These are phyloP conservation scores for Pythium aquatile DNA, from an alignment of 352 stramenopile genomes.

Conservation along the genomic window DNA sequence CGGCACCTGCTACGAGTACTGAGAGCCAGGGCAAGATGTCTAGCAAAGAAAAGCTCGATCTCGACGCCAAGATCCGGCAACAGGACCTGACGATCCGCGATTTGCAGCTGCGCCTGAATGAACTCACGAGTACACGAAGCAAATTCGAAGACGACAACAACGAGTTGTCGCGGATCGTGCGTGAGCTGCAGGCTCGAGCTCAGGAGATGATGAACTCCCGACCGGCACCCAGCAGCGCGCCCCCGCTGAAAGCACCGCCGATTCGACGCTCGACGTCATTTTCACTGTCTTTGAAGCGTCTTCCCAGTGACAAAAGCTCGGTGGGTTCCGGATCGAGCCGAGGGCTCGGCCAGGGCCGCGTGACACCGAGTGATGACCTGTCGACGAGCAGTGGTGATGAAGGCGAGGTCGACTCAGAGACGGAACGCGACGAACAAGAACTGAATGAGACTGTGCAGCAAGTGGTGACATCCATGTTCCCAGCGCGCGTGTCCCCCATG, in stretches of 20 bases:
- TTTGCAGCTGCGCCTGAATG: conserved; percentile 26
- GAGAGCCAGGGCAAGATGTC: conserved; percentile 28
- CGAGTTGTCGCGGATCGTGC: conserved; percentile 45
- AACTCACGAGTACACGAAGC: conserved; percentile 26
- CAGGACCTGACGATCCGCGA: conserved; percentile 35
- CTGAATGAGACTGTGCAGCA: conserved; percentile 47
- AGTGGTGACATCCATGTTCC: conserved; percentile 53
- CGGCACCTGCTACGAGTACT: background rate
- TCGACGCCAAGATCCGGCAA: conserved; percentile 40
- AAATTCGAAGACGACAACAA: conserved; percentile 58
- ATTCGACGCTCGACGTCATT: conserved; percentile 35
- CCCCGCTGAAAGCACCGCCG: conserved; percentile 11
- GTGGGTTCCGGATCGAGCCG: background rate
- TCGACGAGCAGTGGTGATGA: conserved; percentile 50
- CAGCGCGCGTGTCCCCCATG: conserved; percentile 23
- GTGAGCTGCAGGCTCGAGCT: conserved; percentile 45
- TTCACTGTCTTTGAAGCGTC: conserved; percentile 32
- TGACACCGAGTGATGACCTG: conserved; percentile 31
- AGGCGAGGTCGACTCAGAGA: conserved; percentile 36
- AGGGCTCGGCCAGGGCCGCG: background rate
- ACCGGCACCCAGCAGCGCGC: background rate
- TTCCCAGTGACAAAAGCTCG: background rate
- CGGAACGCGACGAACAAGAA: conserved; percentile 44
- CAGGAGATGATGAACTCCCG: conserved; percentile 27
- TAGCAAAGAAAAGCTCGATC: conserved; percentile 37